Conservation (phyloP, 495 filamentous ascomycete genomes). For the Rusavskia elegans region DNA sequence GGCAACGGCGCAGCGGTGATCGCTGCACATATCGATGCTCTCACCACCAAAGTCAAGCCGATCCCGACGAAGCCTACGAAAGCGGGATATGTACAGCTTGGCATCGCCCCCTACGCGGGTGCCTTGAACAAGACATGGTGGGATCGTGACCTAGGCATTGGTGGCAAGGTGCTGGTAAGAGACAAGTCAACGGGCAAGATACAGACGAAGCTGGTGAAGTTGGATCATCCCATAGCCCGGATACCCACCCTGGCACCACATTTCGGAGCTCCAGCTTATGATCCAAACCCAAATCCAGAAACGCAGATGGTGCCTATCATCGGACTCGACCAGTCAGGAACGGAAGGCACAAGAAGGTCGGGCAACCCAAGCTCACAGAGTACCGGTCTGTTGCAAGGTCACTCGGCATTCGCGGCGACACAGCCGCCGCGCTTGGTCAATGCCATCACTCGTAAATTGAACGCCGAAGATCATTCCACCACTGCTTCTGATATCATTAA, state of each 20-base stretch:
- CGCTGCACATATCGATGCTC: slow-evolving; percentile 82
- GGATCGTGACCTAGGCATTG: slow-evolving; percentile 85
- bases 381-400: slow-evolving; percentile 4
- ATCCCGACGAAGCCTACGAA: slow-evolving; percentile 64
- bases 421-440: slow-evolving; percentile 75
- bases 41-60: slow-evolving; percentile 81
- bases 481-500: slow-evolving; percentile 44
- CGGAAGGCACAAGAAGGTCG: slow-evolving; percentile 7
- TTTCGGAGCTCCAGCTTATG: slow-evolving; percentile 59
- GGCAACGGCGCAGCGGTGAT: slow-evolving; percentile 73
- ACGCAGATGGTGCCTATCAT: slow-evolving; percentile 92
- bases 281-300: slow-evolving; percentile 70
- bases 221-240: slow-evolving; percentile 84
- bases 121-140: slow-evolving; percentile 78
- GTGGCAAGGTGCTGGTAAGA: slow-evolving; percentile 72
- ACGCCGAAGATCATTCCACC: slow-evolving; percentile 45
- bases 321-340: slow-evolving; percentile 65
- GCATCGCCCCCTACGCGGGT: slow-evolving; percentile 84
- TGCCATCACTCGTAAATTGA: slow-evolving; percentile 60
- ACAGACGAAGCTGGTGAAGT: slow-evolving; percentile 65
- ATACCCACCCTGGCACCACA: slow-evolving; percentile 90
- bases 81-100: slow-evolving; percentile 77
- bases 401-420: slow-evolving; percentile 48
- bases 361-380: background rate
- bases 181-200: slow-evolving; percentile 62